Base-by-base conservation (phyloP, 2,329 filamentous ascomycete genomes). In the Scopulariopsis brevicaulis region DNA sequence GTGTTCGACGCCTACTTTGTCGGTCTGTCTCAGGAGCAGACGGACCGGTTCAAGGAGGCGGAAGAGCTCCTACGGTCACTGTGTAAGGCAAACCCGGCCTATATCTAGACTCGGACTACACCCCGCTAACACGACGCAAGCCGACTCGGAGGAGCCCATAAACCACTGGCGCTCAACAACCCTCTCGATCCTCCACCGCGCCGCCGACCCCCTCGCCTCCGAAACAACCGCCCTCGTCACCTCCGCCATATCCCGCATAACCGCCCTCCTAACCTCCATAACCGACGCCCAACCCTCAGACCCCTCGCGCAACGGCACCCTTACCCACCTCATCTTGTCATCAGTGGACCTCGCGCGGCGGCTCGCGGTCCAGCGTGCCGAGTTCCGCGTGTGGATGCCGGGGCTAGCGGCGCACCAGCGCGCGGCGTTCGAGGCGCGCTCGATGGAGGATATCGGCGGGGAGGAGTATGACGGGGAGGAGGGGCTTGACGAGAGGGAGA, bases 101-200 rank as follows among this genome's bases (percentile, higher is more conserved):
- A 57, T 59, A 58, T n/a, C 12, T 3, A 11, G 5, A 4, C 20
- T 20, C 43, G 20, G 53, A 40, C 11, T 58, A 24, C 14, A 20
- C 52, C n/a, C 54, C 24, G 56, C 56, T n/a, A 54, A 54, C 35
- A n/a, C 22, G 32, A 10, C 24, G 64, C 4, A 59, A 68, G 65
- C 68, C 71, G 74, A 72, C 54, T 74, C 79, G 5, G 71, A 73
- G 53, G 77, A 81, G 61, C 73, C 77, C 34, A 75, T 84, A 61
- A 86, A 86, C 65, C 80, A 84, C 65, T 87, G 84, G 84, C 81
- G 85, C 46, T 81, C 84, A 6, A 74, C 77, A n/a, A 87, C 84
- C 1, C 74, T 87, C 48, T 75, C 80, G 28, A 74, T 84, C 51
- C 68, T 87, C 55, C 77, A 76, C 57, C 81, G 80, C 63, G 80